phyloP scores from a whole-genome alignment of 176 grass and related monocot species.

The Zizania latifolia region DNA sequence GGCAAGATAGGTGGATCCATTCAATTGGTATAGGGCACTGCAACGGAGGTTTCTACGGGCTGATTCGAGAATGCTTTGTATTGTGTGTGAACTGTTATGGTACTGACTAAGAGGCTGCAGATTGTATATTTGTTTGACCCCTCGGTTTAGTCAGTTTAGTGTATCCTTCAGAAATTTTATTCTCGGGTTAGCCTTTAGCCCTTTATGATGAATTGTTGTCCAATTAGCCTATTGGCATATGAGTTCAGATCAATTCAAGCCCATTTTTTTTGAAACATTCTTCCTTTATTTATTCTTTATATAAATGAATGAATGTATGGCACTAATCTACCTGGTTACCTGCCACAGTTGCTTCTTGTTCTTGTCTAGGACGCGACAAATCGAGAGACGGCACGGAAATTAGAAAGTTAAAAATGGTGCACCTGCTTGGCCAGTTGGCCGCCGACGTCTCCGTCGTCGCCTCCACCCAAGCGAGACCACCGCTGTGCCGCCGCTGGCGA shows the following conservation, averaged over 20 bases:
- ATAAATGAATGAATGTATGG: too few species aligned
- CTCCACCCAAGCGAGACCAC: too few species aligned
- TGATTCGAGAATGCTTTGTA: not conserved
- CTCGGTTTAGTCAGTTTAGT: not conserved
- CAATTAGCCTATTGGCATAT: not conserved
- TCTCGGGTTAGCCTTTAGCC: not conserved
- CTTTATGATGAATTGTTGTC: not conserved
- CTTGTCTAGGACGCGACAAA: too few species aligned
- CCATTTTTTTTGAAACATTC: not conserved
- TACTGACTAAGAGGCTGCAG: not conserved
- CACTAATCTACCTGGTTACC: too few species aligned
- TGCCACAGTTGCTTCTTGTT: too few species aligned
- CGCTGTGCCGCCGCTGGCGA: too few species aligned
- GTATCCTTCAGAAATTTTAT: not conserved
- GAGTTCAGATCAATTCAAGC: not conserved
- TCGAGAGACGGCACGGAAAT: too few species aligned
- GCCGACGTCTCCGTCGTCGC: too few species aligned
- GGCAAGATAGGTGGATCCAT: not conserved
- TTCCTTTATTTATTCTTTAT: too few species aligned
- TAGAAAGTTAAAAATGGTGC: too few species aligned
- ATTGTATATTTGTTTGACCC: not conserved
- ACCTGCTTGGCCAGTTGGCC: too few species aligned
- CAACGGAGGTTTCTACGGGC: not conserved
- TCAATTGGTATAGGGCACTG: not conserved
- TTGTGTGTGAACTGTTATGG: not conserved